These are phyloP conservation scores for Cercospora janseana DNA, from an alignment of 2,329 filamentous ascomycete genomes.

Conservation along the genomic window DNA sequence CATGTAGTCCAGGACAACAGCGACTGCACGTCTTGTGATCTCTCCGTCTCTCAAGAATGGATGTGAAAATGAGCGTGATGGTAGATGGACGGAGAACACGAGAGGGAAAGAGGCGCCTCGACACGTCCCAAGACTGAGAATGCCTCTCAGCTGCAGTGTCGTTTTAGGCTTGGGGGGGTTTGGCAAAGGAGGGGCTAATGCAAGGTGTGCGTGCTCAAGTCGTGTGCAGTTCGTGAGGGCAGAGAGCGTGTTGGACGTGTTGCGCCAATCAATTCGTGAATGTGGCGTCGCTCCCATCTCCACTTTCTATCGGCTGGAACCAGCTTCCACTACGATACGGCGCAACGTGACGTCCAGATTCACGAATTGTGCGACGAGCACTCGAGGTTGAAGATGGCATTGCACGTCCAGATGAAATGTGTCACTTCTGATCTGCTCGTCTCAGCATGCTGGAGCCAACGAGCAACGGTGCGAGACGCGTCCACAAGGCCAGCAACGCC, in stretches of 20 bases:
- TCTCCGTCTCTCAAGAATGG: not conserved
- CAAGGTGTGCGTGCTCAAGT: conserved; percentile 17
- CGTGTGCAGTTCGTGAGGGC: conserved; percentile 24
- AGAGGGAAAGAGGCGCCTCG: not conserved
- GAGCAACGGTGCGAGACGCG: not conserved
- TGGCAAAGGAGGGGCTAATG: conserved; percentile 10
- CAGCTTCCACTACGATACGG: conserved; percentile 9
- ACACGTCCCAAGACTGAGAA: not conserved
- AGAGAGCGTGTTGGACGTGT: conserved; percentile 4
- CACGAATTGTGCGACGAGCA: not conserved
- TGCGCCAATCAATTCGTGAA: conserved; percentile 14
- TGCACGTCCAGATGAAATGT: not conserved
- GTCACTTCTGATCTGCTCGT: not conserved
- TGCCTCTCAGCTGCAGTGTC: not conserved
- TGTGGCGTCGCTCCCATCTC: conserved; percentile 4
- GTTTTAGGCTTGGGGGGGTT: not conserved
- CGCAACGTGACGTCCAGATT: conserved; percentile 7
- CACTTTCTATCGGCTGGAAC: conserved; percentile 2
- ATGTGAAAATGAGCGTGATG: not conserved
- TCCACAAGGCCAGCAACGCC: not conserved
- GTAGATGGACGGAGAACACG: not conserved
- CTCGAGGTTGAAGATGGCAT: not conserved
- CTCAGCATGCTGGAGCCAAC: not conserved
- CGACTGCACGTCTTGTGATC: not conserved
- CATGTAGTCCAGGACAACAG: conserved; percentile 14